phyloP scores from a whole-genome alignment of 129 eudicot genomes.

The Erigeron canadensis region DNA sequence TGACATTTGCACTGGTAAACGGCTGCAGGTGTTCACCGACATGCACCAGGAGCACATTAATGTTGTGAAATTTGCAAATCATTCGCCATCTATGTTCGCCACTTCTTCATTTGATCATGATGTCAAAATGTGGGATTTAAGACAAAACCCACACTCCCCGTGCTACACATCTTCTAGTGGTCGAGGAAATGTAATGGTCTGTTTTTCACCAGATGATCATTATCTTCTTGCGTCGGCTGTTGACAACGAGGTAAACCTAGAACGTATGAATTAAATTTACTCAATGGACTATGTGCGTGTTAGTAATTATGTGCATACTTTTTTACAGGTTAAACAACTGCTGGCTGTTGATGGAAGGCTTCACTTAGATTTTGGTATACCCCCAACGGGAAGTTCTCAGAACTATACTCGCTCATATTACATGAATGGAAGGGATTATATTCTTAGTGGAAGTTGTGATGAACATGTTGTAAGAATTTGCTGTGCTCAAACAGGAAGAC shows the following conservation, averaged over 20 bases:
- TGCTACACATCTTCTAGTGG: slow-evolving; percentile 84
- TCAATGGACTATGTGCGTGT: not conserved
- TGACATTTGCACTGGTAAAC: slow-evolving; percentile 70
- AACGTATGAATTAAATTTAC: not conserved
- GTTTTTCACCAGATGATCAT: slow-evolving; percentile 96
- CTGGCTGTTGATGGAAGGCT: slow-evolving; percentile 92
- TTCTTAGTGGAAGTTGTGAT: slow-evolving; percentile 96
- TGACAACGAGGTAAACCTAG: slow-evolving; percentile 78
- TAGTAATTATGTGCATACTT: not conserved
- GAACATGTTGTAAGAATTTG: slow-evolving; percentile 86
- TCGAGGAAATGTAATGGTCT: slow-evolving; percentile 93
- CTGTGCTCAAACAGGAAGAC: slow-evolving; percentile 94
- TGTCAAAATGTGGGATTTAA: slow-evolving; percentile 96
- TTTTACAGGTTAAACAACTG: slow-evolving; percentile 75
- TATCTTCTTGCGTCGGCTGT: slow-evolving; percentile 93
- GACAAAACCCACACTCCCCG: slow-evolving; percentile 72
- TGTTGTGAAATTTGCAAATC: slow-evolving; percentile 93
- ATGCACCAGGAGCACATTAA: slow-evolving; percentile 87
- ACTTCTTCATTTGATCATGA: slow-evolving; percentile 96
- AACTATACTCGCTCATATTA: slow-evolving; percentile 96
- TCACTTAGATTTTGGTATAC: slow-evolving; percentile 77
- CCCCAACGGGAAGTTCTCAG: slow-evolving; percentile 81
- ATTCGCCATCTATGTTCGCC: slow-evolving; percentile 86
- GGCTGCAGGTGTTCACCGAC: slow-evolving; percentile 71
- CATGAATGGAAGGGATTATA: slow-evolving; percentile 91